These are phyloP conservation scores for Boletus reticulatus DNA, from an alignment of 768 basidiomycete species.

Conservation along the genomic window DNA sequence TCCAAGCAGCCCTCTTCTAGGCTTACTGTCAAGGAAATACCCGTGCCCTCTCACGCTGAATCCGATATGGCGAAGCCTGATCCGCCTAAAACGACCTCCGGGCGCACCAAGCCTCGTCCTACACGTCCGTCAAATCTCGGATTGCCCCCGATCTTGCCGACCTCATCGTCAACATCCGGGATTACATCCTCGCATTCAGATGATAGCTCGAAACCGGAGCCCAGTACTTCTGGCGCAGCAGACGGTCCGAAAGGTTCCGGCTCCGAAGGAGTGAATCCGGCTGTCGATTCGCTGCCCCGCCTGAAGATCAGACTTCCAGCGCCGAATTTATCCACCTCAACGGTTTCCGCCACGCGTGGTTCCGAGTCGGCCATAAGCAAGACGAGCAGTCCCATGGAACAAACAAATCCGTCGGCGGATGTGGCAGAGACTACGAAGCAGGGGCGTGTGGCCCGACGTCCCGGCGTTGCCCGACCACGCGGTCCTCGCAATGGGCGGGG, in stretches of 20 bases:
- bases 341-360: not conserved
- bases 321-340: not conserved
- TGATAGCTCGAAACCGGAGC: not conserved
- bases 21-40: not conserved
- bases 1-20: not conserved
- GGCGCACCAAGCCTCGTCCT: slow-evolving; percentile 1
- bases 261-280: not conserved
- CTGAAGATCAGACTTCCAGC: slow-evolving; percentile 5
- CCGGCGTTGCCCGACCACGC: not conserved
- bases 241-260: not conserved
- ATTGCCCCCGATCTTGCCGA: not conserved
- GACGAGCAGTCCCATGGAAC: not conserved
- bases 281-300: not conserved
- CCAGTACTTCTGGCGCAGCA: not conserved
- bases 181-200: not conserved
- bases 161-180: not conserved
- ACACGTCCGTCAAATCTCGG: slow-evolving; percentile 14
- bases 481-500: not conserved
- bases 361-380: not conserved
- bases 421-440: not conserved
- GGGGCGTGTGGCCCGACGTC: not conserved
- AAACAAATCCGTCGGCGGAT: not conserved
- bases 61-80: not conserved
- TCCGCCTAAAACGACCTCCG: not conserved
- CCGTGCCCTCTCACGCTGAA: not conserved